Percentiles rank a stretch among this genome's conserved stretches.
phyloP scores from a whole-genome alignment of 257 asterid species.

The Solanum stenotomum region DNA sequence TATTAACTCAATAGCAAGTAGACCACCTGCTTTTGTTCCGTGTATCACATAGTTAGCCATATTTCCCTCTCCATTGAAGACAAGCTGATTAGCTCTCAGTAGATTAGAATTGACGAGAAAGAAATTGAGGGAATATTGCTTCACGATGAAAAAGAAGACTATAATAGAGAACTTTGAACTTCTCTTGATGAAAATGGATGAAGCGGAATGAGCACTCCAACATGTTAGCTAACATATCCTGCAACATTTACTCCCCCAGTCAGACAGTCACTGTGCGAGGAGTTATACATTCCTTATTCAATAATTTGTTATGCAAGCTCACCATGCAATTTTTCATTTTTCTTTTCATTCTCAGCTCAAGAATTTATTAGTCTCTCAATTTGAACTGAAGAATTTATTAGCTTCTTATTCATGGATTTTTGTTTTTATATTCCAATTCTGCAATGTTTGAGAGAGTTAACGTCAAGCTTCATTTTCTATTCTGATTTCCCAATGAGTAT shows the following conservation, averaged over 20 bases:
- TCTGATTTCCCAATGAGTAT: not conserved
- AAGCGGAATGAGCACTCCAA: not conserved
- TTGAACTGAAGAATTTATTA: not conserved
- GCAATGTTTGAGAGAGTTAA: not conserved
- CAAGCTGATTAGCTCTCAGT: not conserved
- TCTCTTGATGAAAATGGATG: not conserved
- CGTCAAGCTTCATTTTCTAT: not conserved
- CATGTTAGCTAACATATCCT: not conserved
- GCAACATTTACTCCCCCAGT: not conserved
- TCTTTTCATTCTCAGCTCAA: not conserved
- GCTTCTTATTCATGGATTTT: not conserved
- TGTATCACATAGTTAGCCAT: not conserved
- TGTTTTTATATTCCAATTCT: not conserved
- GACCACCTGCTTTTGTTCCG: not conserved
- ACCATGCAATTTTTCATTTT: not conserved
- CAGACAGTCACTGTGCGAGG: not conserved
- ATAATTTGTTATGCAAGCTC: not conserved
- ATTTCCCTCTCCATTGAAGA: not conserved
- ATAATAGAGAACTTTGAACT: not conserved
- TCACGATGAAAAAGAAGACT: not conserved
- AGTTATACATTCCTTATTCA: not conserved
- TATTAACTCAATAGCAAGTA: not conserved
- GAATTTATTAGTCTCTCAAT: not conserved
- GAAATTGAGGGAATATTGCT: not conserved
- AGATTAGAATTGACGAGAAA: not conserved